Evolutionary conservation across 495 filamentous ascomycete genomes (phyloP).

Genomic region (Penicillium salamii): DNA sequence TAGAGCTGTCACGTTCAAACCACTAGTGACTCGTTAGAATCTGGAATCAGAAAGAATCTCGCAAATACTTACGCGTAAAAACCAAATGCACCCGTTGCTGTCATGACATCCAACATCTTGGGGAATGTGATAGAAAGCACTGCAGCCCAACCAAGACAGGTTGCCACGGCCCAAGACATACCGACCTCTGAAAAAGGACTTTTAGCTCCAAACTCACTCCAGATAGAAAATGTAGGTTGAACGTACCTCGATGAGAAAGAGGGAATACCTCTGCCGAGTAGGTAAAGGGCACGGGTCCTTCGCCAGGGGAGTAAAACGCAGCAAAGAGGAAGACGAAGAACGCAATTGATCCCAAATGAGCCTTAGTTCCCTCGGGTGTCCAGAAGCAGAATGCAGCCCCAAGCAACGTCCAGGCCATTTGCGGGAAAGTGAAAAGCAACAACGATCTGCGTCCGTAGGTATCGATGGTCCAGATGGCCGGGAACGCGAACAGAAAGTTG

Average conservation of each 20-base stretch:
- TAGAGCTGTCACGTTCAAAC: constrained; percentile 65
- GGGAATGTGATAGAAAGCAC: constrained; percentile 70
- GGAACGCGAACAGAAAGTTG: constrained; percentile 81
- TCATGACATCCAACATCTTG: constrained; percentile 56
- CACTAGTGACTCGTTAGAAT: constrained; percentile 42
- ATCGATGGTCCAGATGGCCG: constrained; percentile 82
- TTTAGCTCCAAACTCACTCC: constrained; percentile 7
- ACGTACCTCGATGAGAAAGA: constrained; percentile 60
- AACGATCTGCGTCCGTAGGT: constrained; percentile 76
- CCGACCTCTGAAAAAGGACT: constrained; percentile 51
- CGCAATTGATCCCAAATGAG: constrained; percentile 59
- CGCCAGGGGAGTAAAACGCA: constrained; percentile 66
- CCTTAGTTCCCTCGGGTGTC: constrained; percentile 47
- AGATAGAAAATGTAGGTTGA: background rate
- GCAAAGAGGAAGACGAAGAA: constrained; percentile 67
- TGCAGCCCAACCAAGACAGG: constrained; percentile 70
- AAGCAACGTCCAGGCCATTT: constrained; percentile 79
- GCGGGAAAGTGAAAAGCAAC: constrained; percentile 80
- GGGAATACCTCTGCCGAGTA: constrained; percentile 83
- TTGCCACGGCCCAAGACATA: constrained; percentile 74
- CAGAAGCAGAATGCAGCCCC: constrained; percentile 71
- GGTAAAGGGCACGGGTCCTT: constrained; percentile 69
- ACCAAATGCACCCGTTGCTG: constrained; percentile 49
- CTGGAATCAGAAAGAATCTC: background rate
- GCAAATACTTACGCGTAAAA: constrained; percentile 44